Conservation (phyloP, 257 asterid genomes). For the Coffea canephora region DNA sequence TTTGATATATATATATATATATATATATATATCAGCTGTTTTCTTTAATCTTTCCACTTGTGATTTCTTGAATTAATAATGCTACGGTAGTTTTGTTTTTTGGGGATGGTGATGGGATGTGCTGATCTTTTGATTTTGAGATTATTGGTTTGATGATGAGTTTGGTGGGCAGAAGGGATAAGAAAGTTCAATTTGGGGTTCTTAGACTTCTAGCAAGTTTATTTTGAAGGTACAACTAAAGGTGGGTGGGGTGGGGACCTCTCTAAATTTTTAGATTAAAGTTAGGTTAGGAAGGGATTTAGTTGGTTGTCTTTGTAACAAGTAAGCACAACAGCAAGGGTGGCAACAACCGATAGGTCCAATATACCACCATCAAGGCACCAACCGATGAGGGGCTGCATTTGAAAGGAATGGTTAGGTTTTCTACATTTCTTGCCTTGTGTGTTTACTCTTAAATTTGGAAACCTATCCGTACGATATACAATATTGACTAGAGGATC, state of each 20-base stretch:
- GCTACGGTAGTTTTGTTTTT: not conserved
- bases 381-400: constrained; percentile 24
- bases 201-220: constrained; percentile 29
- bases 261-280: constrained; percentile 32
- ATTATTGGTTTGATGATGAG: constrained; percentile 30
- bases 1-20: too few species aligned
- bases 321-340: constrained; percentile 4
- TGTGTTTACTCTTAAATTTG: constrained; percentile 2
- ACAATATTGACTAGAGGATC: too few species aligned
- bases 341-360: constrained; percentile 22
- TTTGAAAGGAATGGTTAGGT: constrained; percentile 31
- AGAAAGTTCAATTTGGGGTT: constrained; percentile 33
- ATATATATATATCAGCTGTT: not conserved
- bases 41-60: not conserved
- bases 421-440: not conserved
- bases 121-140: constrained; percentile 5
- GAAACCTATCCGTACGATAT: not conserved
- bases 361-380: not conserved
- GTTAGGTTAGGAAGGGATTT: constrained; percentile 40
- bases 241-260: constrained; percentile 68
- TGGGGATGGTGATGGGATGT: not conserved
- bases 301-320: constrained; percentile 27
- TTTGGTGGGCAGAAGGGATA: constrained; percentile 42
- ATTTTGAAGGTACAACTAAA: constrained; percentile 51
- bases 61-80: not conserved